phyloP scores from a whole-genome alignment of 1,139 yeast genomes.

The Pichia sp. region DNA sequence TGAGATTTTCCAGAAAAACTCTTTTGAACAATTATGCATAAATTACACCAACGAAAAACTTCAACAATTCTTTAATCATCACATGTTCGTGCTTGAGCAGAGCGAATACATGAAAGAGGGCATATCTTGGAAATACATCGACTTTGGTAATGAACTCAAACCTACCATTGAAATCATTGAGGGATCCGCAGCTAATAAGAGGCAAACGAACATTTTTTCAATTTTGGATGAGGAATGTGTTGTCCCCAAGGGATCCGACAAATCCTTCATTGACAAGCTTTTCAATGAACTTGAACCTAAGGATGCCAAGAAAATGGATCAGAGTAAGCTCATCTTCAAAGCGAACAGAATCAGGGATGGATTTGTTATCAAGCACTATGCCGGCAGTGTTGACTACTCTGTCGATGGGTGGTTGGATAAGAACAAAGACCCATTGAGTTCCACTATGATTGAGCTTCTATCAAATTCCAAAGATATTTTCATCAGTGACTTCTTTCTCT shows the following conservation, averaged over 20 bases:
- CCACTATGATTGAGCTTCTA: constrained; percentile 54
- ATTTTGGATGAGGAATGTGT: constrained; percentile 93
- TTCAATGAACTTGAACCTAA: constrained; percentile 52
- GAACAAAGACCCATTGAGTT: constrained; percentile 90
- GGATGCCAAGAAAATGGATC: constrained; percentile 33
- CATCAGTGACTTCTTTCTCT: constrained; percentile 40
- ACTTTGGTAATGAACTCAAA: constrained; percentile 94
- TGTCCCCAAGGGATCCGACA: constrained; percentile 84
- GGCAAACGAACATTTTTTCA: constrained; percentile 69
- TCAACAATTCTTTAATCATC: constrained; percentile 97
- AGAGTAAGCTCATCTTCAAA: constrained; percentile 17
- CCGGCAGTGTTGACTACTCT: constrained; percentile 89
- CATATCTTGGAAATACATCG: constrained; percentile 94
- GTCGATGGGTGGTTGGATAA: constrained; percentile 93
- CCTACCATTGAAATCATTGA: constrained; percentile 93
- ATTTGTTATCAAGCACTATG: constrained; percentile 84
- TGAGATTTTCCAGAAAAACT: constrained; percentile 85
- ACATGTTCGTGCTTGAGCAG: constrained; percentile 94
- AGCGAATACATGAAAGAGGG: constrained; percentile 91
- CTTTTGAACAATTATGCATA: constrained; percentile 94
- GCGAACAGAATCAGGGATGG: constrained; percentile 66
- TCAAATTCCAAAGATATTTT: constrained; percentile 51
- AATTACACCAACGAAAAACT: constrained; percentile 94
- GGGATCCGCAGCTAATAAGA: constrained; percentile 33
- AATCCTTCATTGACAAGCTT: constrained; percentile 75